Conservation (phyloP, 441 rosid genomes). For the Pelargonium myrrhifolium region DNA sequence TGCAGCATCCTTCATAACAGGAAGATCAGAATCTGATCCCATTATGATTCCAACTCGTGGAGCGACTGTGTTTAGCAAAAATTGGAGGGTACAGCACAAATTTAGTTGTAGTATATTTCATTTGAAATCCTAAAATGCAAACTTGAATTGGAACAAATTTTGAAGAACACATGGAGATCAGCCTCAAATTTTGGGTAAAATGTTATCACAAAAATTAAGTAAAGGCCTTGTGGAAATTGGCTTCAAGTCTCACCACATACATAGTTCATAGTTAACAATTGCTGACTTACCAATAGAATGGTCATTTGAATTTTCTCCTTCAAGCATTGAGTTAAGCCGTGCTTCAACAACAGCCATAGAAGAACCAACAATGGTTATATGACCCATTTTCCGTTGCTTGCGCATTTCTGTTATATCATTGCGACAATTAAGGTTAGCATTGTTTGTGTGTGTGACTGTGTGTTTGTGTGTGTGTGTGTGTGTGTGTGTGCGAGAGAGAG, state of each 20-base stretch:
- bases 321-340: slow-evolving; percentile 46
- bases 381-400: slow-evolving; percentile 93
- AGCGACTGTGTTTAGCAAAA: slow-evolving; percentile 39
- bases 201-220: neutral
- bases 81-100: neutral
- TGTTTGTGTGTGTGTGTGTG: no score
- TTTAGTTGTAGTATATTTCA: neutral
- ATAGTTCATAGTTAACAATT: neutral
- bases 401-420: slow-evolving; percentile 58
- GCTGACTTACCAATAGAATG: slow-evolving; percentile 35
- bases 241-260: neutral
- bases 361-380: slow-evolving; percentile 72
- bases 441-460: slow-evolving; percentile 5
- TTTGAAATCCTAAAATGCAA: neutral
- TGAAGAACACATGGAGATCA: neutral
- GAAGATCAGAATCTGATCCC: slow-evolving; percentile 98
- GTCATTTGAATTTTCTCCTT: slow-evolving; percentile 32
- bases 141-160: neutral
- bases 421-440: slow-evolving; percentile 4
- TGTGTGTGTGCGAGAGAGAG: neutral
- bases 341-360: slow-evolving; percentile 63
- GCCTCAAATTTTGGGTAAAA: neutral
- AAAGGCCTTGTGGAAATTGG: neutral
- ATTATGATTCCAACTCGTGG: slow-evolving; percentile 81
- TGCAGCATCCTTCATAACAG: slow-evolving; percentile 93